A percentile compares a stretch with the other conserved stretches of the same genome.
These are phyloP conservation scores for Vinca minor DNA, from an alignment of 257 asterid genomes.

Conservation along the genomic window DNA sequence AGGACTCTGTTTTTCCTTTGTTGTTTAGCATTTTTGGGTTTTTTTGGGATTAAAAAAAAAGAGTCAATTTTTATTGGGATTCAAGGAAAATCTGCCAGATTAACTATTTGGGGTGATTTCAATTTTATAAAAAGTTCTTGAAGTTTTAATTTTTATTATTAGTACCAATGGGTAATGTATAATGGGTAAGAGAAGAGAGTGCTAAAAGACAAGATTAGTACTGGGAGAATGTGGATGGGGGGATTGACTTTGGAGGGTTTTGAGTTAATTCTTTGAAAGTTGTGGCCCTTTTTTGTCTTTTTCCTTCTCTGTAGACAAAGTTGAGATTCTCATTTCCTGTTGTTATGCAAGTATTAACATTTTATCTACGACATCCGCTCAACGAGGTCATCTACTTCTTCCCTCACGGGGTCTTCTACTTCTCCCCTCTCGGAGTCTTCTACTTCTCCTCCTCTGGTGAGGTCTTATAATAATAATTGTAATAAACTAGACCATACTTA, in stretches of 20 bases:
- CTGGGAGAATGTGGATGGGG: slow-evolving; percentile 32
- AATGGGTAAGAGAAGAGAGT: slow-evolving; percentile 27
- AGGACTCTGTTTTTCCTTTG: neutral
- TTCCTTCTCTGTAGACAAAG: slow-evolving; percentile 46
- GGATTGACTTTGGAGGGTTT: slow-evolving; percentile 41
- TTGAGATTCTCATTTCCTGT: slow-evolving; percentile 44
- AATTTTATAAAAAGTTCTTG: slow-evolving; percentile 2
- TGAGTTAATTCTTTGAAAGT: slow-evolving; percentile 34
- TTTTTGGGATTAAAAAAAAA: slow-evolving; percentile 9
- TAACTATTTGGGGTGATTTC: neutral
- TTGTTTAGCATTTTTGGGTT: neutral
- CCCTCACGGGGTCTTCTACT: too few species aligned
- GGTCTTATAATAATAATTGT: too few species aligned
- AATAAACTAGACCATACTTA: too few species aligned
- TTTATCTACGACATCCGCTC: too few species aligned
- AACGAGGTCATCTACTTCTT: too few species aligned
- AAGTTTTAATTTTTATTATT: slow-evolving; percentile 1
- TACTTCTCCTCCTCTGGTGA: too few species aligned
- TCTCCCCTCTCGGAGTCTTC: too few species aligned
- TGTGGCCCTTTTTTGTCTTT: slow-evolving; percentile 48
- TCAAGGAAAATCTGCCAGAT: slow-evolving; percentile 23
- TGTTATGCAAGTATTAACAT: neutral
- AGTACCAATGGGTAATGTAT: slow-evolving; percentile 8
- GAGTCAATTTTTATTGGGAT: slow-evolving; percentile 26
- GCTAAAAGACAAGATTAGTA: slow-evolving; percentile 33